Evolutionary conservation across 352 stramenopile species (phyloP), one percentile per base, ranked within the genome.

Genomic region (Globisporangium mamillatum): DNA sequence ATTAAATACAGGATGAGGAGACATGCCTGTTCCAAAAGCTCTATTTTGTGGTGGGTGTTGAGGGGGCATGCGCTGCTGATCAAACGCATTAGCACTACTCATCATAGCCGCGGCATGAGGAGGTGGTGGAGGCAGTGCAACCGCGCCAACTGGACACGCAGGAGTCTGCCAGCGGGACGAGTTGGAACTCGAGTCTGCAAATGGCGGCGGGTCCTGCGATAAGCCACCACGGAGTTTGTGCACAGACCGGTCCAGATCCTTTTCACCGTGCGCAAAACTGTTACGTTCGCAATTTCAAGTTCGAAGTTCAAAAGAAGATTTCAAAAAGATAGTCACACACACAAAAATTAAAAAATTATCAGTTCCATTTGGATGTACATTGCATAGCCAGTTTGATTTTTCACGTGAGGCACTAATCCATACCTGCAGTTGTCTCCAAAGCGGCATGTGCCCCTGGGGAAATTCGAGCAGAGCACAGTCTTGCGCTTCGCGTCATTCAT

Each of bases 361-460:
- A 41, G 54, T 41, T 52, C 54, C 54, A 9, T 14, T 2, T 16
- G 38, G 38, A 46, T 14, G 12, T 20, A 20, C 38, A 46, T 32
- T 32, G 29, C 29, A 46, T n/a, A 29, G 25, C 16, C 10, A 36
- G 3, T 38, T 20, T 38, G 6, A 20, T 16, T 20, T 34, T 14
- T 38, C 27, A 60, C 12, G 34, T 8, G 27, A 34, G 25, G 1
- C 18, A 9, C 18, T 60, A 29, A 58, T 73, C 74, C 73, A 68
- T 86, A 94, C 84, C 79, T 94, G 84, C 88, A 95, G 48, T 88
- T 89, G 76, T 91, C 86, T 63, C 88, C 88, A 78, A 84, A 95
- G 62, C 86, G 84, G 68, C 88, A 95, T n/a, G 70, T 88, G 5
- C 85, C 85, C 27, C 77, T 61, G 2, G 85, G 86, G 63, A 80